phyloP scores from a whole-genome alignment of 257 asterid genomes.

The Nyctanthes arbortristis region DNA sequence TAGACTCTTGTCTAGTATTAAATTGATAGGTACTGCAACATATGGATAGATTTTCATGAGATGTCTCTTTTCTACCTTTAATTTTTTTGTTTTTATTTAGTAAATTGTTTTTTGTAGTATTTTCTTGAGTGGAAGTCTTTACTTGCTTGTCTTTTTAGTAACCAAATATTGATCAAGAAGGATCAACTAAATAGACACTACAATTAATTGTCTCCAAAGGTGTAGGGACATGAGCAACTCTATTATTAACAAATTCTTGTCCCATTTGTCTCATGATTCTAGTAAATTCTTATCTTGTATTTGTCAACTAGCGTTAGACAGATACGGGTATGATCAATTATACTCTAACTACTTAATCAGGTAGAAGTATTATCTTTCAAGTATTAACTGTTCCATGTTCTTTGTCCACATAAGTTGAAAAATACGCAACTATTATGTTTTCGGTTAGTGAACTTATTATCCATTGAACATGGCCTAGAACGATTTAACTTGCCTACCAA shows the following conservation, averaged over 20 bases:
- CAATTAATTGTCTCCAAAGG: slow-evolving; percentile 3
- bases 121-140: slow-evolving; percentile 14
- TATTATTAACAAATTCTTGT: neutral
- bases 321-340: neutral
- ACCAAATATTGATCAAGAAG: slow-evolving; percentile 10
- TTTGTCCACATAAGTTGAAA: neutral
- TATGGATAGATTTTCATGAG: neutral
- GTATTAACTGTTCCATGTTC: no score
- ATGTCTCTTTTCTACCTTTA: slow-evolving; percentile 18
- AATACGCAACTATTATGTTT: neutral
- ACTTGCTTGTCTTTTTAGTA: slow-evolving; percentile 9
- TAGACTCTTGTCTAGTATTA: slow-evolving; percentile 15
- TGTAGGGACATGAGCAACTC: slow-evolving; percentile 18
- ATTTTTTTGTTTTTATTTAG: slow-evolving; percentile 10
- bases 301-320: neutral
- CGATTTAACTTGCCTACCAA: neutral
- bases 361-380: no score
- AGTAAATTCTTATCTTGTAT: neutral
- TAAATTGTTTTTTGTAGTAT: neutral
- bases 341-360: no score
- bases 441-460: neutral
- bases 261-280: neutral
- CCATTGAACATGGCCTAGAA: neutral
- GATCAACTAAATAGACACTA: slow-evolving; percentile 11
- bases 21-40: neutral